Base-by-base conservation (phyloP, 2,329 filamentous ascomycete genomes). In the Coniosporium tulheliwenetii region DNA sequence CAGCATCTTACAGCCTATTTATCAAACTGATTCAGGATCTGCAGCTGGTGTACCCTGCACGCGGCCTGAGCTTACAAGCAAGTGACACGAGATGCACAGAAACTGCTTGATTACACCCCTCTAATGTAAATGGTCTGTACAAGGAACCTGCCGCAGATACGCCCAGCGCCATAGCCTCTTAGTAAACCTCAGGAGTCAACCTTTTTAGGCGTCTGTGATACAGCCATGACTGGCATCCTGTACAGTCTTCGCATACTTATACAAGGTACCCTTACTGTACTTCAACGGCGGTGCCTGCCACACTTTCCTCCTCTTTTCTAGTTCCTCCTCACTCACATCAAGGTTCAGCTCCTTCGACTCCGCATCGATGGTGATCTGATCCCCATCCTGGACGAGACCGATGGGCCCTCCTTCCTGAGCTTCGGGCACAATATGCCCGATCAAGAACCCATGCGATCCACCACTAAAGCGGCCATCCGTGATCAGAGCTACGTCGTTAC, bases 341-440 rank as follows among this genome's bases (percentile, higher is more conserved):
- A 85, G 66, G 48, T 73, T 85, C 59, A 70, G 73, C 39, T 69
- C 70, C 36, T 74, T 74, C 55, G 77, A 75, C 59, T 87, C 81
- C 0, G 85, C 82, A 52, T 93, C 84, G 44, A 93, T 93, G 38
- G 78, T 75, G 49, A 93, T 81, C 43, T 70, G 70, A 56, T 93
- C 85, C 19, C 85, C 85, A 49, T 93, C 79, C 50, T 73, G 60
- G n/a, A 91, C 81, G 9, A 93, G 70, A 10, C 75, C 85, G 46
- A 93, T 91, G 2, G 85, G 85, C 0, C 85, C 85, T 39, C 85
- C 85, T 48, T 83, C 82, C 55, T 84, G 79, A 8, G 85, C 85
- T 64, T 93, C 85, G 19, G 85, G 85, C 34, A 87, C 84, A 46
- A 93, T 81, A 62, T 91, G 84, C 1, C 84, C 84, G 52, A 91